These are phyloP conservation scores for Pythium oligandrum DNA, from an alignment of 352 stramenopile genomes.

Conservation along the genomic window DNA sequence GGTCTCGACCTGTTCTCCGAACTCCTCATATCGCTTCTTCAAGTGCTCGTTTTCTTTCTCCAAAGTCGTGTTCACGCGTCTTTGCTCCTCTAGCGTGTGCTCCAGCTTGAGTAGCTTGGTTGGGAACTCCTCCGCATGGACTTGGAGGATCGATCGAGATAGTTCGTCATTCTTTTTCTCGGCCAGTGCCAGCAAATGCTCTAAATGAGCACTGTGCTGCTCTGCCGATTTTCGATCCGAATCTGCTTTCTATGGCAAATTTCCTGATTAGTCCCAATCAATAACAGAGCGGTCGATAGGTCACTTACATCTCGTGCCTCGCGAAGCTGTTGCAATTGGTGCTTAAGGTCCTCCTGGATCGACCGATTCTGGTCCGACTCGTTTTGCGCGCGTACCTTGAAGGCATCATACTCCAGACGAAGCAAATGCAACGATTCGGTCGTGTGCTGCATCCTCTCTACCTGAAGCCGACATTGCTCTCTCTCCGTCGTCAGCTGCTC, in stretches of 20 bases:
- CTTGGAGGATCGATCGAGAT: constrained; percentile 26
- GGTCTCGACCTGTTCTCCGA: constrained; percentile 62
- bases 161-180: constrained; percentile 47
- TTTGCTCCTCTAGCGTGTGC: constrained; percentile 33
- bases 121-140: constrained; percentile 44
- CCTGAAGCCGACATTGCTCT: constrained; percentile 26
- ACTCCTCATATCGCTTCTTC: constrained; percentile 65
- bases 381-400: constrained; percentile 27
- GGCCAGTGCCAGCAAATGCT: constrained; percentile 42
- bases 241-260: too few species aligned
- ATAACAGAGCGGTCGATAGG: too few species aligned
- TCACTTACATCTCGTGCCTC: constrained; percentile 13
- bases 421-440: constrained; percentile 30
- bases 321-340: constrained; percentile 27
- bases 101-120: constrained; percentile 46
- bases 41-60: constrained; percentile 55
- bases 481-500: constrained; percentile 27
- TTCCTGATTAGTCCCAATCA: too few species aligned
- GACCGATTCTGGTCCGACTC: constrained; percentile 21
- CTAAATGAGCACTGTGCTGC: constrained; percentile 47
- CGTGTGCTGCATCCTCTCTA: constrained; percentile 25
- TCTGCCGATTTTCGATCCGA: too few species aligned
- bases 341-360: constrained; percentile 15
- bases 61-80: constrained; percentile 23
- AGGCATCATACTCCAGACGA: constrained; percentile 30